Conservation (phyloP, 2,329 filamentous ascomycete genomes). For the Cordyceps javanica region DNA sequence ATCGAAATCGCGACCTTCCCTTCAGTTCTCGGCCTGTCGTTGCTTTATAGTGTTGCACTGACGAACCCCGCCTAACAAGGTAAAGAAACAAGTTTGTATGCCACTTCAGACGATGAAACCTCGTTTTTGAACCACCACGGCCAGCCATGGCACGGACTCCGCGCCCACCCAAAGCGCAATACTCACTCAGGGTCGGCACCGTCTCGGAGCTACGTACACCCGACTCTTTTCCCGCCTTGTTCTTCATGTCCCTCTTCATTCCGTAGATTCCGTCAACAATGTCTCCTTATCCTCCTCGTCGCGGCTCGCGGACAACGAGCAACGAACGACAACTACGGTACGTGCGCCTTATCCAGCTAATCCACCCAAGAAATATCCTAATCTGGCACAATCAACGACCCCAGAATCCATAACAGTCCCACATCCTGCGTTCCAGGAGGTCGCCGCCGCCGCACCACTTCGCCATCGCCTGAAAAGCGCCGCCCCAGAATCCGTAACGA, state of each 20-base stretch:
- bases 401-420: neutral
- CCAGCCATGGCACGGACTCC: neutral
- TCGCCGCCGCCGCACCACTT: neutral
- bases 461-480: neutral
- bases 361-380: neutral
- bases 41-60: constrained; percentile 1
- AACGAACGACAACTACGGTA: too few relatives aligned
- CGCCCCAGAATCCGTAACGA: neutral
- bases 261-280: constrained; percentile 1
- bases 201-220: neutral
- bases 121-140: neutral
- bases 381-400: constrained; percentile 1
- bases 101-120: constrained; percentile 1
- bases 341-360: neutral
- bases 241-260: constrained; percentile 7
- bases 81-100: neutral
- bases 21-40: neutral
- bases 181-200: neutral
- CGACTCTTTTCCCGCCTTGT: neutral
- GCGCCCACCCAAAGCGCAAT: neutral
- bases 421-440: constrained; percentile 5
- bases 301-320: constrained; percentile 10
- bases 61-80: constrained; percentile 7
- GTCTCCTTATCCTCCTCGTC: neutral
- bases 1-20: neutral